Evolutionary conservation across 2,329 filamentous ascomycete species (phyloP).

Genomic region (Colletotrichum kahawae): DNA sequence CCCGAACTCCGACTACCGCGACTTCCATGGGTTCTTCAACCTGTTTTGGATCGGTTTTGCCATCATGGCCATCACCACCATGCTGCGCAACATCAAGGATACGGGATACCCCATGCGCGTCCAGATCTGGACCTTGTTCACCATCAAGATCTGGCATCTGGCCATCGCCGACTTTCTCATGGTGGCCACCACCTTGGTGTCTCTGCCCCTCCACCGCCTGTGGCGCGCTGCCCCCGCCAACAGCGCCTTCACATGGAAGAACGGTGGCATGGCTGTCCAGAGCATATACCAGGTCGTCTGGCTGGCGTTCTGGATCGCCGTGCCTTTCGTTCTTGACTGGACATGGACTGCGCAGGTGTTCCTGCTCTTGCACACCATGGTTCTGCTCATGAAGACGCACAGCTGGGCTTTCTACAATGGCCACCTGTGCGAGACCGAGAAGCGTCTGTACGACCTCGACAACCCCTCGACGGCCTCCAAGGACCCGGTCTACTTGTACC

Average conservation of each 20-base stretch:
- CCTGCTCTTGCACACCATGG: conserved; percentile 87
- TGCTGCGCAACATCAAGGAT: conserved; percentile 91
- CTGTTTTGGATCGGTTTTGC: conserved; percentile 97
- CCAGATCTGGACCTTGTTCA: conserved; percentile 87
- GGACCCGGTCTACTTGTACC: conserved; percentile 80
- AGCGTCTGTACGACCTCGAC: conserved; percentile 81
- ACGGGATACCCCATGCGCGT: conserved; percentile 86
- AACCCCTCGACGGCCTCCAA: conserved; percentile 60
- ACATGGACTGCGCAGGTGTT: conserved; percentile 98
- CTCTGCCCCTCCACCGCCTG: conserved; percentile 74
- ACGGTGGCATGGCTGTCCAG: conserved; percentile 81
- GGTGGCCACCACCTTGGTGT: conserved; percentile 76
- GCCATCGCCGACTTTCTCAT: conserved; percentile 84
- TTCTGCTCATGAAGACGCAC: conserved; percentile 98
- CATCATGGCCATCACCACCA: conserved; percentile 97
- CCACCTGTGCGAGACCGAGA: conserved; percentile 86
- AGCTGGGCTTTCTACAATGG: conserved; percentile 99
- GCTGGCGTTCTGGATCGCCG: conserved; percentile 81
- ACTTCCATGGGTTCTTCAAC: conserved; percentile 97
- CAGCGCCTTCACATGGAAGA: conserved; percentile 71
- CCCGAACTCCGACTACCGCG: conserved; percentile 85
- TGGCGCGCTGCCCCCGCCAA: conserved; percentile 60
- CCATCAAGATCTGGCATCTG: conserved; percentile 86
- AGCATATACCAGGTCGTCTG: conserved; percentile 81
- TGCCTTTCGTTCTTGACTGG: conserved; percentile 88